Percentiles rank a stretch among this genome's conserved stretches.
phyloP scores from a whole-genome alignment of 352 stramenopile species.

The Globisporangium radiosum region DNA sequence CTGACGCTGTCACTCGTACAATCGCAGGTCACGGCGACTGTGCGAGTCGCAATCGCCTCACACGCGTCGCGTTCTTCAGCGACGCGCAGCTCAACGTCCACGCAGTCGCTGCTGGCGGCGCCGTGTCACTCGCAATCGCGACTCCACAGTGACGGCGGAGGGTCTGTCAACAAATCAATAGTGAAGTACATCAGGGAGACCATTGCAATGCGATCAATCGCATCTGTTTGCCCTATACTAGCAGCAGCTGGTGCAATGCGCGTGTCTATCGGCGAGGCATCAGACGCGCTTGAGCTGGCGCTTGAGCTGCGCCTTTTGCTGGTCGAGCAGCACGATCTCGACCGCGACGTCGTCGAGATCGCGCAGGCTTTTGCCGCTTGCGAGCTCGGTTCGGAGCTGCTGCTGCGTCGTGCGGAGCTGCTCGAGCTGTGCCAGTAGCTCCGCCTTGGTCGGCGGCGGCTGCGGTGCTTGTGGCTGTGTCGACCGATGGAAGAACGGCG shows the following conservation, averaged over 20 bases:
- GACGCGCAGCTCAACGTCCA: constrained; percentile 21
- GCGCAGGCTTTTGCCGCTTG: constrained; percentile 6
- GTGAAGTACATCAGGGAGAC: too few species aligned
- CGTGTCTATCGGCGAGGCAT: neutral
- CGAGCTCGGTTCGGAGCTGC: constrained; percentile 19
- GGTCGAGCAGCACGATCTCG: constrained; percentile 44
- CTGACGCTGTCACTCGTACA: neutral
- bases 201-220: neutral
- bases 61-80: constrained; percentile 45
- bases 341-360: constrained; percentile 34
- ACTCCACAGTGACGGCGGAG: neutral
- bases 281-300: constrained; percentile 36
- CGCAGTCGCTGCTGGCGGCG: constrained; percentile 38
- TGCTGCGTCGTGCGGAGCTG: constrained; percentile 30
- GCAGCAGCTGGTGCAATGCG: neutral
- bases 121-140: constrained; percentile 55
- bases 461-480: constrained; percentile 2
- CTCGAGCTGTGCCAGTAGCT: constrained; percentile 34
- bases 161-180: neutral
- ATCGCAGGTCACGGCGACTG: constrained; percentile 50
- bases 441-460: constrained; percentile 24
- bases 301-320: constrained; percentile 52
- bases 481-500: constrained; percentile 33
- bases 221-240: too few species aligned
- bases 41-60: constrained; percentile 27